A percentile compares a stretch with the other conserved stretches of the same genome.
Conservation (phyloP, 73 alveolate species). For the Paramecium pentaurelia region DNA sequence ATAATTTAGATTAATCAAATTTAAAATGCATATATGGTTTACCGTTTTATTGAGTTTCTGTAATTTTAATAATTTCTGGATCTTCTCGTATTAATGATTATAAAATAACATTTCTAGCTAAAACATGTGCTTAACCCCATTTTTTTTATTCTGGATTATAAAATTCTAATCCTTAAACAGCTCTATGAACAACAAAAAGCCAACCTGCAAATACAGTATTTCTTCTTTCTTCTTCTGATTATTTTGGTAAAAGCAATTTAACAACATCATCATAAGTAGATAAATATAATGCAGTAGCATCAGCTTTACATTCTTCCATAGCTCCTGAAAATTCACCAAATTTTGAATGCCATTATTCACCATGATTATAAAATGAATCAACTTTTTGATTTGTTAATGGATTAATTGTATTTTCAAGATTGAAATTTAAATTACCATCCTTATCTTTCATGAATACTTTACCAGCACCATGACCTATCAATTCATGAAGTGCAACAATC, state of each 20-base stretch:
- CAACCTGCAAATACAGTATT: slow-evolving; percentile 70
- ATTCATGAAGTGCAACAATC: slow-evolving; percentile 88
- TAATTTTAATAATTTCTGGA: slow-evolving; percentile 55
- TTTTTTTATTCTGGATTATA: slow-evolving; percentile 65
- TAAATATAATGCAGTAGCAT: slow-evolving; percentile 85
- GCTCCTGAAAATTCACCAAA: slow-evolving; percentile 81
- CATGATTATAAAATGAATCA: slow-evolving; percentile 73
- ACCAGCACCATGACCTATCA: slow-evolving; percentile 95
- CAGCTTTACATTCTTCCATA: slow-evolving; percentile 95
- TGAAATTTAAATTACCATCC: slow-evolving; percentile 77
- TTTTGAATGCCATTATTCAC: slow-evolving; percentile 88
- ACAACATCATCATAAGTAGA: slow-evolving; percentile 71
- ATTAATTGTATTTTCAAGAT: slow-evolving; percentile 66
- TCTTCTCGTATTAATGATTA: slow-evolving; percentile 62
- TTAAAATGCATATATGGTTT: slow-evolving; percentile 65
- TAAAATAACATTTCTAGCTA: slow-evolving; percentile 68
- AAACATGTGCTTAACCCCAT: slow-evolving; percentile 84
- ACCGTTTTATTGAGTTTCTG: slow-evolving; percentile 64
- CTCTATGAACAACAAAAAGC: slow-evolving; percentile 67
- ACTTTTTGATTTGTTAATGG: slow-evolving; percentile 85
- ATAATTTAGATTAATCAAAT: slow-evolving; percentile 66
- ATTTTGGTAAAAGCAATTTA: slow-evolving; percentile 7
- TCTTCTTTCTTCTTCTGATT: slow-evolving; percentile 62
- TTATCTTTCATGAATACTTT: slow-evolving; percentile 76
- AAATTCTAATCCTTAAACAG: slow-evolving; percentile 67